These are phyloP conservation scores for Capsella rubella DNA, from an alignment of 441 rosid species.

Conservation along the genomic window DNA sequence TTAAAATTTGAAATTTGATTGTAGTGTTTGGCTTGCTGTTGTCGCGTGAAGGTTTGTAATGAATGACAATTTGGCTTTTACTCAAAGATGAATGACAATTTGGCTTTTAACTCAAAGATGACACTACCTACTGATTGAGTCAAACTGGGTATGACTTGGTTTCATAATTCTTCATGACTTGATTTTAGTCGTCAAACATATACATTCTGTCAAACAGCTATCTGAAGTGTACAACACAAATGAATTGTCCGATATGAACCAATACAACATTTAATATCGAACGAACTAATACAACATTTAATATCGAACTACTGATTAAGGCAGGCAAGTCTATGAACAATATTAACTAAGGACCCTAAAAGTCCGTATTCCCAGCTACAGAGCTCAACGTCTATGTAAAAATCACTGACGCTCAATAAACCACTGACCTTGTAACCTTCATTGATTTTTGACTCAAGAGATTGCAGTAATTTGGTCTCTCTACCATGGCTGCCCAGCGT, in stretches of 20 bases:
- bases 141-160: slow-evolving; percentile 19
- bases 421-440: slow-evolving; percentile 21
- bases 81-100: not conserved
- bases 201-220: not conserved
- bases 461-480: slow-evolving; percentile 15
- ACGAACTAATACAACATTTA: slow-evolving; percentile 21
- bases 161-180: slow-evolving; percentile 4
- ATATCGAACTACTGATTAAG: slow-evolving; percentile 11
- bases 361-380: slow-evolving; percentile 5
- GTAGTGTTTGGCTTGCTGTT: slow-evolving; percentile 21
- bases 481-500: slow-evolving; percentile 24
- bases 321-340: not conserved
- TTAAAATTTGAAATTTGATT: not conserved
- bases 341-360: not conserved
- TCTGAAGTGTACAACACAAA: not conserved
- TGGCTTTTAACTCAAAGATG: not conserved
- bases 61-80: not conserved
- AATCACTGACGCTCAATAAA: not conserved
- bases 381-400: not conserved
- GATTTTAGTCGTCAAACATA: not conserved
- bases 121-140: not conserved
- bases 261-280: slow-evolving; percentile 16
- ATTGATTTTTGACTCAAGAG: not conserved
- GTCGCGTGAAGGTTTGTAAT: slow-evolving; percentile 25
- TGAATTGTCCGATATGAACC: slow-evolving; percentile 10